Percentiles rank a stretch among this genome's conserved stretches.
phyloP scores from a whole-genome alignment of 164 flowering plant genomes.

The Stephania yunnanensis region DNA sequence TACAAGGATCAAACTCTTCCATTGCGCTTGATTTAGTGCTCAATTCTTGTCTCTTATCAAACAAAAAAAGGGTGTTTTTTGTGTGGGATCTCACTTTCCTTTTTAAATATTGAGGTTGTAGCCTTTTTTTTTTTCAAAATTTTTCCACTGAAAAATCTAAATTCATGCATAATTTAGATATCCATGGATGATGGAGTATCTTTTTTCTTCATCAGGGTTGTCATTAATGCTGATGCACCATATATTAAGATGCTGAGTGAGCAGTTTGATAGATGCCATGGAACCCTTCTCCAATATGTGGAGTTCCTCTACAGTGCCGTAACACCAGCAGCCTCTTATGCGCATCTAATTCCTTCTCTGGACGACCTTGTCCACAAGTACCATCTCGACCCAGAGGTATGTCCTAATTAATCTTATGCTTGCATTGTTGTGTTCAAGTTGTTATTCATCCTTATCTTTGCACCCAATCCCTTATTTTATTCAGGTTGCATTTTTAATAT shows the following conservation, averaged over 20 bases:
- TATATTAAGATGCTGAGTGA: conserved; percentile 96
- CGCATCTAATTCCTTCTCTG: conserved; percentile 76
- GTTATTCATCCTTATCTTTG: neutral
- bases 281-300: conserved; percentile 92
- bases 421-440: neutral
- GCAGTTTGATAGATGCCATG: conserved; percentile 98
- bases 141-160: neutral
- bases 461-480: neutral
- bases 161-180: neutral
- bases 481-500: conserved; percentile 92
- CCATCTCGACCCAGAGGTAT: conserved; percentile 97
- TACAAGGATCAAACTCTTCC: no score
- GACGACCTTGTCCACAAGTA: conserved; percentile 78
- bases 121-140: neutral
- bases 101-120: no score
- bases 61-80: no score
- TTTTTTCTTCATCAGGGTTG: conserved; percentile 55
- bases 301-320: conserved; percentile 86
- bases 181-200: neutral
- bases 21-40: no score
- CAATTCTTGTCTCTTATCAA: no score
- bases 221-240: conserved; percentile 84
- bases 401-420: neutral
- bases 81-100: no score
- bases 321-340: conserved; percentile 63